Evolutionary conservation across 2,329 filamentous ascomycete genomes (phyloP).

Genomic region (Xylaria sp.): DNA sequence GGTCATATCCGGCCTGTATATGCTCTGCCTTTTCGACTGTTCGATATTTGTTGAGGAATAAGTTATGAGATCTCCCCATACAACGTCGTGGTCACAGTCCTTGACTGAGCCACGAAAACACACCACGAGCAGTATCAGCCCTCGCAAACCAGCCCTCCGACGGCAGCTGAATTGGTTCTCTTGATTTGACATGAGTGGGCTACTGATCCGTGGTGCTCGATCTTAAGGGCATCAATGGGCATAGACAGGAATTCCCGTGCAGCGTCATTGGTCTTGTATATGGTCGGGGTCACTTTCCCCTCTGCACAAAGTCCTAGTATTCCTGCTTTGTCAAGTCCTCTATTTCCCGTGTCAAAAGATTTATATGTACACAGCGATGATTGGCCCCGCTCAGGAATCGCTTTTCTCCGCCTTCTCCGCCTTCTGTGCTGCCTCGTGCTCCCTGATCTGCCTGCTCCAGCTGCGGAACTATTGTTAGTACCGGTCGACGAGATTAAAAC

Average conservation of each 20-base stretch:
- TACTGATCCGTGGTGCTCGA: neutral
- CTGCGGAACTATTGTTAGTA: conserved; percentile 45
- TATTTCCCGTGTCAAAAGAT: conserved; percentile 36
- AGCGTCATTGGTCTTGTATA: neutral
- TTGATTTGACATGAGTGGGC: neutral
- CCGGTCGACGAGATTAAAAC: neutral
- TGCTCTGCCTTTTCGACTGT: neutral
- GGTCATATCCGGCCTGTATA: neutral
- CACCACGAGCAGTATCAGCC: neutral
- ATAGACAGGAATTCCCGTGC: neutral
- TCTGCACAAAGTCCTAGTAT: neutral
- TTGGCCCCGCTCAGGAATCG: conserved; percentile 40
- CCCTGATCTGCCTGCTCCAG: conserved; percentile 58
- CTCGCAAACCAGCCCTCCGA: neutral
- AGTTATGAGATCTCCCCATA: neutral
- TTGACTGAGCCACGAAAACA: neutral
- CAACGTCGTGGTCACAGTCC: neutral
- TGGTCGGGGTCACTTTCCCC: neutral
- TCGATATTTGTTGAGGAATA: neutral
- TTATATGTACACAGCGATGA: conserved; percentile 41
- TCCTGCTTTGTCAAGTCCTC: conserved; percentile 15
- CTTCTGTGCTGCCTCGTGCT: conserved; percentile 56
- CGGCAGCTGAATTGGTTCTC: neutral
- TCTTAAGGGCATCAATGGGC: neutral
- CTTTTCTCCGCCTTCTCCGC: conserved; percentile 42